Evolutionary conservation across 345 rosid species (phyloP).

Genomic region (Hypericum androsaemum): DNA sequence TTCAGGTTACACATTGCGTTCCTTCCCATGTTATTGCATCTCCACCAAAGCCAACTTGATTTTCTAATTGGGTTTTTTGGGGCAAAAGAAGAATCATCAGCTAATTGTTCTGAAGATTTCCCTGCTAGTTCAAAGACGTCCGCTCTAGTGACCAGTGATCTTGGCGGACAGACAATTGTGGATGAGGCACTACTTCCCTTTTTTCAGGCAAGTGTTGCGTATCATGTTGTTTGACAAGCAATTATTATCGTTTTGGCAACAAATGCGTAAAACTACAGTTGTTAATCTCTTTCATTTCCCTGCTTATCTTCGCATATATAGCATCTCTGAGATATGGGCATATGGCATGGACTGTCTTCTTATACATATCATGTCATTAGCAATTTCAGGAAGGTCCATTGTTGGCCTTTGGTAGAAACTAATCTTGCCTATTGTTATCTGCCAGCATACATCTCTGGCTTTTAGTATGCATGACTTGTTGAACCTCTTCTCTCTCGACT

Average conservation of each 20-base stretch:
- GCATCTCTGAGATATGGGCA: too few species aligned
- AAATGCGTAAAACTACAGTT: conserved; percentile 1
- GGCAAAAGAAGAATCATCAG: conserved; percentile 34
- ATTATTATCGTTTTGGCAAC: too few species aligned
- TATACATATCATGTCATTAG: too few species aligned
- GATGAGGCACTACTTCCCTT: conserved; percentile 93
- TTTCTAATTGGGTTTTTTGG: conserved; percentile 78
- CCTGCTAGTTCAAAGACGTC: conserved; percentile 27
- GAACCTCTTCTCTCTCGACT: too few species aligned
- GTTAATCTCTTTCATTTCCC: background rate
- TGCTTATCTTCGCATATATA: background rate
- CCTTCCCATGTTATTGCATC: conserved; percentile 78
- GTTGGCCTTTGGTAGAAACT: too few species aligned
- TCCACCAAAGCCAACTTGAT: conserved; percentile 92
- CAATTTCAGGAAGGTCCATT: too few species aligned
- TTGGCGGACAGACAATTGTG: conserved; percentile 34
- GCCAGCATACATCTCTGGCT: too few species aligned
- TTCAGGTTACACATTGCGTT: conserved; percentile 64
- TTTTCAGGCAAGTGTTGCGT: conserved; percentile 64
- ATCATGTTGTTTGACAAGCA: conserved; percentile 7
- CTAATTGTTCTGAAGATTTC: conserved; percentile 34
- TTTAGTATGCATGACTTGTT: too few species aligned
- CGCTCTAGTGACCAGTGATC: conserved; percentile 15
- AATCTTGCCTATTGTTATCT: too few species aligned
- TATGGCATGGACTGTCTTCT: too few species aligned